Evolutionary conservation across 495 filamentous ascomycete species (phyloP), one percentile per base, ranked within the genome.

Genomic region (Friedmanniomyces endolithicus): DNA sequence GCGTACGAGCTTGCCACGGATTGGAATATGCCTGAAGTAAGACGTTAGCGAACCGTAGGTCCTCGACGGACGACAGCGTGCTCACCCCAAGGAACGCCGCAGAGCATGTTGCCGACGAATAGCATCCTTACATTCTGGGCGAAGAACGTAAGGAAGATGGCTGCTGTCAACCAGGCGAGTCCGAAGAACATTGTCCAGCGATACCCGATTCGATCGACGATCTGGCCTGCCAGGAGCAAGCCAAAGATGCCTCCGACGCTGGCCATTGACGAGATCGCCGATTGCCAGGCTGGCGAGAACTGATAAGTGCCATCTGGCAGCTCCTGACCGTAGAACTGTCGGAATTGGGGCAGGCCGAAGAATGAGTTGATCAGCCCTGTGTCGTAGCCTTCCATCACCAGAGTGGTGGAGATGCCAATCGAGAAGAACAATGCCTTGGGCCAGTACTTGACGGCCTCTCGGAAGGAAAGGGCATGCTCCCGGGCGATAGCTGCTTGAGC

Each of bases 71-170:
- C 4, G 9, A 31, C 4, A 31, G 9, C 27, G 9, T 31, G 27
- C 27, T 31, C 81, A 58, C 85, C 86, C 85, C 85, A 88, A 37
- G 83, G 81, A 58, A 89, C 80, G 62, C 86, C 85, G 54, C 80
- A 82, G 9, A 90, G 71, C 54, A 88, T 83, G 65, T 86, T 82
- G 11, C 63, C 66, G 41, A 61, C 60, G 49, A 59, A 48, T 16
- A 70, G 54, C 11, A 34, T 34, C 8, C 51, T 47, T 9, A 70
- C 52, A 33, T 51, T 53, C 35, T 61, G 47, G 4, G 66, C 60
- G 33, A 64, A 65, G 56, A 70, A 70, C 48, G 60, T 49, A 35
- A 70, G 61, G 52, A 64, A 61, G 39, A 64, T 67, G 48, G 64
- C 61, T n/a, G n/a, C 56, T 8, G 55, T 61, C 20, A 69, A 49